Base-by-base conservation (phyloP, 176 grass and related monocot genomes). In the Avena eriantha region DNA sequence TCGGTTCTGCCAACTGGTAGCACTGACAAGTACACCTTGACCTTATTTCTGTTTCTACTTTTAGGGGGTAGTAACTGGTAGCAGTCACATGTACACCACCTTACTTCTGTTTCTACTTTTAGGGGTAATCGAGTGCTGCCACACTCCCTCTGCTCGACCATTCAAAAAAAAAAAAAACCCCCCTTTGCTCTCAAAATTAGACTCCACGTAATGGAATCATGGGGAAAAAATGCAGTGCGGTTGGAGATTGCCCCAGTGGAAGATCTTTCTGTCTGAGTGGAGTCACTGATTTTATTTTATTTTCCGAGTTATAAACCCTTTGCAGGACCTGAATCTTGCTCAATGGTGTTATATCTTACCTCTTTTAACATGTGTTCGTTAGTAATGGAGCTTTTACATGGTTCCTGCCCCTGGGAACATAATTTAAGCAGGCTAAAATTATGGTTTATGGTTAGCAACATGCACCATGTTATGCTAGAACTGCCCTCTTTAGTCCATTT, bases 91-190 rank as follows among this genome's bases (percentile, higher is more conserved):
- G 67, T 69, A 69, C 77, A 81, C 70, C 47, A 35, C 43, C 81
- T 69, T 69, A 22, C 21, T 54, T 78, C 58, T 58, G 54, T 60
- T 87, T 87, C 89, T 83, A 87, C 82, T 90, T 90, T 83, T 83
- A 87, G 84, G 65, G 41, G 35, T 73, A 69, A 10, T 14, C 21
- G 19, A 74, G 69, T 49, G 43, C 58, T 84, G 64, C 76, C 10
- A 8, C 17, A 57, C 45, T 23, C 53, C 19, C 17, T 77, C 54
- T 83, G 45, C 39, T 41, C 39, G 39, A 41, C 39, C 39, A 41
- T 41, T 41, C 39, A 41, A 41, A 41, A 41, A 41, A 41, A 7
- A 41, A 7, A 41, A 41, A 41, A 36, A 8, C 12, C 45, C 19
- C 63, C 23, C 17, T 77, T 54, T 83, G 45, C 64, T 86, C 51